These are phyloP conservation scores for Aspergillus kassunensis DNA, from an alignment of 495 filamentous ascomycete species.

Conservation along the genomic window DNA sequence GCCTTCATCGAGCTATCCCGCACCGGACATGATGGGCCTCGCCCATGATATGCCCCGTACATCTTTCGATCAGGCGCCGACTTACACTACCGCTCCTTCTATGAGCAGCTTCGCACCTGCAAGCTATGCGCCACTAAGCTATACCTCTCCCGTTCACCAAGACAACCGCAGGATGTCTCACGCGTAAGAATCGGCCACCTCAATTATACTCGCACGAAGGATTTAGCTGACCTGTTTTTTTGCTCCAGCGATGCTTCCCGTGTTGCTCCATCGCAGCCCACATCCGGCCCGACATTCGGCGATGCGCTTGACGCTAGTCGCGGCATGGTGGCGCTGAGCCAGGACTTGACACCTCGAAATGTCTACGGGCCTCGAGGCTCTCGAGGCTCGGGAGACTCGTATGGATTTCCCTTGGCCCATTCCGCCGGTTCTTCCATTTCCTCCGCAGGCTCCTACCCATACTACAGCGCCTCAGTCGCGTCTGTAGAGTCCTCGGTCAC, in stretches of 20 bases:
- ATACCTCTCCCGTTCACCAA: slow-evolving; percentile 54
- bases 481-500: slow-evolving; percentile 88
- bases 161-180: slow-evolving; percentile 78
- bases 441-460: slow-evolving; percentile 64
- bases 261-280: slow-evolving; percentile 43
- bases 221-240: not conserved
- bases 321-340: slow-evolving; percentile 94
- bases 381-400: slow-evolving; percentile 78
- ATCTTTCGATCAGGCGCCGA: slow-evolving; percentile 53
- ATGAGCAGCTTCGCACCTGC: slow-evolving; percentile 62
- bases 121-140: slow-evolving; percentile 52
- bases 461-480: slow-evolving; percentile 73
- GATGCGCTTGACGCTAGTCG: slow-evolving; percentile 86
- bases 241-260: slow-evolving; percentile 50
- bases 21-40: slow-evolving; percentile 68
- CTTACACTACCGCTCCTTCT: slow-evolving; percentile 64
- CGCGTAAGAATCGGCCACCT: slow-evolving; percentile 64
- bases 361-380: slow-evolving; percentile 70
- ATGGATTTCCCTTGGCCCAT: slow-evolving; percentile 88
- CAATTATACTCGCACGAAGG: not conserved
- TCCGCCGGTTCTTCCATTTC: slow-evolving; percentile 95
- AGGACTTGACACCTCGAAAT: slow-evolving; percentile 74
- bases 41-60: slow-evolving; percentile 61
- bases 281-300: slow-evolving; percentile 35
- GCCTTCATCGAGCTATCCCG: slow-evolving; percentile 46